Percentiles rank a stretch among this genome's conserved stretches.
phyloP scores from a whole-genome alignment of 108 stramenopile species.

The Schizochytrium sp. region DNA sequence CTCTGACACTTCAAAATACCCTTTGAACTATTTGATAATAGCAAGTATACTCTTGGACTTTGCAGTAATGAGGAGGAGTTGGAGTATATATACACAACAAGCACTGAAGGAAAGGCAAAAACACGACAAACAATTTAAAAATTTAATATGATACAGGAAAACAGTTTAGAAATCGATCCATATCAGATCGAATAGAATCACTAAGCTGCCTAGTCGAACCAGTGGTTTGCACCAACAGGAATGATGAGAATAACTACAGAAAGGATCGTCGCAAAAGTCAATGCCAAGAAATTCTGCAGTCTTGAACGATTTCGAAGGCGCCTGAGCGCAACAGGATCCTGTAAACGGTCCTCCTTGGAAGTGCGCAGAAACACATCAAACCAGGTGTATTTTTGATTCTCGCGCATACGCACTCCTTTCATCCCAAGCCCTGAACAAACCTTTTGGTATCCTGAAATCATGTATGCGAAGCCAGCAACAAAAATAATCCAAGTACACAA shows the following conservation, averaged over 20 bases:
- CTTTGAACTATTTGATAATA: too few species aligned
- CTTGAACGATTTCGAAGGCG: neutral
- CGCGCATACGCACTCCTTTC: constrained; percentile 33
- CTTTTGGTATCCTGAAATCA: neutral
- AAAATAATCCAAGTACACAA: constrained; percentile 1
- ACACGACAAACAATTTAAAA: too few species aligned
- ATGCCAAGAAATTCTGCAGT: neutral
- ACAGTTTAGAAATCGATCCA: too few species aligned
- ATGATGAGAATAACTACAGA: neutral
- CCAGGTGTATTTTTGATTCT: neutral
- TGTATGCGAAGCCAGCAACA: neutral
- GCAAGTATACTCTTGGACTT: too few species aligned
- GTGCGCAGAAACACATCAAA: constrained; percentile 24
- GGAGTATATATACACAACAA: too few species aligned
- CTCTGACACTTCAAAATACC: too few species aligned
- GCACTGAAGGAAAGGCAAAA: too few species aligned
- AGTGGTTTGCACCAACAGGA: constrained; percentile 23
- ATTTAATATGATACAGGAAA: too few species aligned
- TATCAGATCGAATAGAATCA: too few species aligned
- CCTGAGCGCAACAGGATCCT: neutral
- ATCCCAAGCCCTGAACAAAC: constrained; percentile 25
- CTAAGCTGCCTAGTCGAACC: neutral
- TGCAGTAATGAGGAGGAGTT: too few species aligned
- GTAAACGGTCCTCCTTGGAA: neutral
- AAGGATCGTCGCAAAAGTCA: neutral